These are phyloP conservation scores for Dispira simplex DNA, from an alignment of 192 early-diverging fungal species.

Conservation along the genomic window DNA sequence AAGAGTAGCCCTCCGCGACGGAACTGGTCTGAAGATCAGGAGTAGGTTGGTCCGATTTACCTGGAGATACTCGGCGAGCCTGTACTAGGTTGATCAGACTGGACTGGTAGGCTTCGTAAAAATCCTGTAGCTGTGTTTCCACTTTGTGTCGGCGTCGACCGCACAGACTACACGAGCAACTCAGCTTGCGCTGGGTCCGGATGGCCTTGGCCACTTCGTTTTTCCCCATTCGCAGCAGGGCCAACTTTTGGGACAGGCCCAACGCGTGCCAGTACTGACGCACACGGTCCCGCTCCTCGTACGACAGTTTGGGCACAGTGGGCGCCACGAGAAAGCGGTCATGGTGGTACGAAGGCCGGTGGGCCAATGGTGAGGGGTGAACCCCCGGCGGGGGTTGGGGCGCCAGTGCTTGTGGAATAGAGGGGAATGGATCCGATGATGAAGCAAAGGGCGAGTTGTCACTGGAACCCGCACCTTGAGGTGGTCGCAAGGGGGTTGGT, in stretches of 20 bases:
- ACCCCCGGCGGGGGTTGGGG: background rate
- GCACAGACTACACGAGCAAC: constrained; percentile 1
- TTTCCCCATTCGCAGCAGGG: background rate
- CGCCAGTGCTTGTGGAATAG: too few species aligned
- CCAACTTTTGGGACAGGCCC: background rate
- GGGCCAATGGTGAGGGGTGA: background rate
- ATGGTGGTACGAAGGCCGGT: background rate
- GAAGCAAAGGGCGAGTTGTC: too few species aligned
- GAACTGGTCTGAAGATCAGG: too few species aligned
- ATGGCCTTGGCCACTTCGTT: background rate
- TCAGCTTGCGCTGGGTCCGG: background rate
- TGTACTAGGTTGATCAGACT: background rate
- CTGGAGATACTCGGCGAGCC: background rate
- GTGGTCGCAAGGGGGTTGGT: too few species aligned
- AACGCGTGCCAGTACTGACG: background rate
- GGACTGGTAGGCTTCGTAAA: background rate
- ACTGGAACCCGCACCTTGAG: too few species aligned
- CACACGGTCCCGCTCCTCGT: background rate
- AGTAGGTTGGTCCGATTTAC: too few species aligned
- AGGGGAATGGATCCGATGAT: too few species aligned
- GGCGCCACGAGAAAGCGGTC: background rate
- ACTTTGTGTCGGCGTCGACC: background rate
- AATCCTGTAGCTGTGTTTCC: background rate
- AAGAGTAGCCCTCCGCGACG: background rate
- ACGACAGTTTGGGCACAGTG: background rate